Evolutionary conservation across 1,284 basidiomycete genomes (phyloP).

Genomic region (Austroboletus niveus): DNA sequence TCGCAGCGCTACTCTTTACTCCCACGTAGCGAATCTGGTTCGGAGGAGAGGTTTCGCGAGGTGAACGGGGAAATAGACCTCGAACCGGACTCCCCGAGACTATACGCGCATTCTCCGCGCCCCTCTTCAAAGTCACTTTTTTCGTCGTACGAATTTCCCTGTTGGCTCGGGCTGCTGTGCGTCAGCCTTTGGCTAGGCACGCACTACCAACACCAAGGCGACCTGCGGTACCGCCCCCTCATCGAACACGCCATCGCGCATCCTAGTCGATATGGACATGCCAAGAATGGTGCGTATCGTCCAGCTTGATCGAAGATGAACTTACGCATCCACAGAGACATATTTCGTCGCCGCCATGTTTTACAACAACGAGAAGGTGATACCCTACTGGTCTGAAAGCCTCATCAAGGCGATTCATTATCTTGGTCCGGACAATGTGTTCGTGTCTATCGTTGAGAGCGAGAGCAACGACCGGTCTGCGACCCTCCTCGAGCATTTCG

Average conservation of each 20-base stretch:
- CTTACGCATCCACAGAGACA: conserved; percentile 10
- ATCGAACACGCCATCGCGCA: conserved; percentile 13
- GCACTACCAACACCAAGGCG: conserved; percentile 8
- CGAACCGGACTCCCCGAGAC: not conserved
- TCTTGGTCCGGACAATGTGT: conserved; percentile 50
- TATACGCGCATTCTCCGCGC: not conserved
- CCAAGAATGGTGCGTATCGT: conserved; percentile 11
- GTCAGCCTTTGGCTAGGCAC: conserved; percentile 11
- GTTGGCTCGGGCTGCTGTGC: conserved; percentile 10
- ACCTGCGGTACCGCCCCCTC: conserved; percentile 14
- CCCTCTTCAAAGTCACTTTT: not conserved
- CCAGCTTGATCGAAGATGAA: not conserved
- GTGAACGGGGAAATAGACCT: not conserved
- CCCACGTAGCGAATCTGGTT: conserved; percentile 5
- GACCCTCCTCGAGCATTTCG: conserved; percentile 10
- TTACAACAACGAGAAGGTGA: conserved; percentile 37
- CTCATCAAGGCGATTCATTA: conserved; percentile 38
- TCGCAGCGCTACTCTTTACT: conserved; percentile 10
- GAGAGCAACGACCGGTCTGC: conserved; percentile 42
- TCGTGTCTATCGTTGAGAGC: conserved; percentile 57
- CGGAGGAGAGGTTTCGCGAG: not conserved
- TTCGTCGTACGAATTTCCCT: not conserved
- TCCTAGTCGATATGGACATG: conserved; percentile 17
- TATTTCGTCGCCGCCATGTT: conserved; percentile 39
- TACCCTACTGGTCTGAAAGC: conserved; percentile 42